phyloP scores from a whole-genome alignment of 1,139 yeast species.

The Blastobotrys persicus region DNA sequence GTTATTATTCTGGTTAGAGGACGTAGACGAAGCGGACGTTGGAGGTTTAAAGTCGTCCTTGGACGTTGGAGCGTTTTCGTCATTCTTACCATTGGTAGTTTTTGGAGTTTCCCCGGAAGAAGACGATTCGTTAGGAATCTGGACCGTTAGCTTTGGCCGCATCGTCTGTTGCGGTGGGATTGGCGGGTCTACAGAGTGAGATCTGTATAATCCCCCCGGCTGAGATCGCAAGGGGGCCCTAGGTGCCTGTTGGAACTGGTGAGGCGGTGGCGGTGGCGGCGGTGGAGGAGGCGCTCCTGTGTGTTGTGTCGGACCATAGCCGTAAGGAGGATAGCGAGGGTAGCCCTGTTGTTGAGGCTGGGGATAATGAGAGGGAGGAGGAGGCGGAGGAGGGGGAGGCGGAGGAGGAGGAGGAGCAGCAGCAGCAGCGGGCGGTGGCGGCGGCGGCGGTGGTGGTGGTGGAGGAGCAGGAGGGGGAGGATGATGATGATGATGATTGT shows the following conservation, averaged over 20 bases:
- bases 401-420: conserved; percentile 10
- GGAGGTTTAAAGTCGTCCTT: conserved; percentile 14
- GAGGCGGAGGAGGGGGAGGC: conserved; percentile 10
- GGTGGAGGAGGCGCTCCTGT: background rate
- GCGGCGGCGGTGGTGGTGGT: conserved; percentile 9
- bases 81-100: background rate
- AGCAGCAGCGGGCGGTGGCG: conserved; percentile 7
- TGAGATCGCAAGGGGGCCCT: too few species aligned
- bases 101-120: background rate
- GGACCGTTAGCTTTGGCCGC: conserved; percentile 42
- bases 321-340: background rate
- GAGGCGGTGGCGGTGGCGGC: background rate
- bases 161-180: conserved; percentile 13
- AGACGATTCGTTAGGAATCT: conserved; percentile 37
- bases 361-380: conserved; percentile 18
- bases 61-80: background rate
- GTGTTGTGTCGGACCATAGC: too few species aligned
- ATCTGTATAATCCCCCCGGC: background rate
- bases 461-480: background rate
- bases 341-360: conserved; percentile 20
- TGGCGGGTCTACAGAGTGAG: conserved; percentile 10
- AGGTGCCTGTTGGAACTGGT: too few species aligned
- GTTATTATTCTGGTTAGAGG: conserved; percentile 11
- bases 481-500: conserved; percentile 4
- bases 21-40: conserved; percentile 15